Percentiles rank a stretch among this genome's conserved stretches.
phyloP scores from a whole-genome alignment of 169 alveolate species.

The Cryptosporidium canis region DNA sequence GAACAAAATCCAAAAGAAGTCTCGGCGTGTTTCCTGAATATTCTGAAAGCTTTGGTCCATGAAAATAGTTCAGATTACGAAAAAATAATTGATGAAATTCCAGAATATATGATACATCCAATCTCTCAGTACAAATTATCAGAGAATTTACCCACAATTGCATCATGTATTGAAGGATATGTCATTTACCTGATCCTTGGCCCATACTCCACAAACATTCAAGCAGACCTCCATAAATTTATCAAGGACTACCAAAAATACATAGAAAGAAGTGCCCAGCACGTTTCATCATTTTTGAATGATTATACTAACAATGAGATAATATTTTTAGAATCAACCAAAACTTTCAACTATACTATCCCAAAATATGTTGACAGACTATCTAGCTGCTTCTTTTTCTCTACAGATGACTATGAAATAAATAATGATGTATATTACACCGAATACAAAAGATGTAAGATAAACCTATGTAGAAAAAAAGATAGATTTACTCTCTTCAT shows the following conservation, averaged over 20 bases:
- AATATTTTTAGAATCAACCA: slow-evolving; percentile 37
- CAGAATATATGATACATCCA: slow-evolving; percentile 46
- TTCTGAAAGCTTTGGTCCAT: neutral
- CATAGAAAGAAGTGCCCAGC: slow-evolving; percentile 29
- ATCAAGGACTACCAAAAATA: slow-evolving; percentile 18
- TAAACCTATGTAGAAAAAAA: neutral
- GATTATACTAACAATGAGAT: slow-evolving; percentile 52
- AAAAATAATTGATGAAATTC: neutral
- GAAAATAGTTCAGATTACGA: neutral
- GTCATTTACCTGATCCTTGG: slow-evolving; percentile 53
- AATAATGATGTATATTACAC: slow-evolving; percentile 10
- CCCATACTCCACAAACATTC: slow-evolving; percentile 14
- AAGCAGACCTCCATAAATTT: slow-evolving; percentile 1
- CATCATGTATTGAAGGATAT: slow-evolving; percentile 53
- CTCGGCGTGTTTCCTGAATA: slow-evolving; percentile 4
- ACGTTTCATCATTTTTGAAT: neutral
- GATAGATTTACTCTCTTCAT: slow-evolving; percentile 51
- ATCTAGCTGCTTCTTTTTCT: slow-evolving; percentile 10
- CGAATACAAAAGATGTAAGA: slow-evolving; percentile 61
- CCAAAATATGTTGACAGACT: slow-evolving; percentile 24
- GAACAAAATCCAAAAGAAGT: slow-evolving; percentile 65
- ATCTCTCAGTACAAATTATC: neutral
- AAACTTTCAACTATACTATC: slow-evolving; percentile 48
- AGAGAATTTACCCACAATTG: neutral
- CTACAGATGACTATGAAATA: neutral